phyloP scores from a whole-genome alignment of 2,329 filamentous ascomycete species.

The Ascomycota sp. region DNA sequence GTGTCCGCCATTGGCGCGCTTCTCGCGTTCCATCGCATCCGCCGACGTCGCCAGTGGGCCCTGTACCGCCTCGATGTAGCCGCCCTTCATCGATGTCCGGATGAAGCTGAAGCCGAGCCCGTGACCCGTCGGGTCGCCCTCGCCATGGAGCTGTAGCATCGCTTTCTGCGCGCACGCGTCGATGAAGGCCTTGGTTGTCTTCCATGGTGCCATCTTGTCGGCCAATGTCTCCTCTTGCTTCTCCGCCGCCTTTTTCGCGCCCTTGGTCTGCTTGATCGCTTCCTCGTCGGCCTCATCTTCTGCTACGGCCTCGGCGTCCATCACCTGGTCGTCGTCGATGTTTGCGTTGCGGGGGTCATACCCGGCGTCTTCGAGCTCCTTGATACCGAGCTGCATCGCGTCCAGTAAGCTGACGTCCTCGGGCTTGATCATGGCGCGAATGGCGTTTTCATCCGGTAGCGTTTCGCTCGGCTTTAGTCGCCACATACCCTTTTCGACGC shows the following conservation, averaged over 20 bases:
- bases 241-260: conserved; percentile 22
- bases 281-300: conserved; percentile 28
- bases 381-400: conserved; percentile 88
- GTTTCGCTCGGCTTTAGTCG: conserved; percentile 51
- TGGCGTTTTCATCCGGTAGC: conserved; percentile 59
- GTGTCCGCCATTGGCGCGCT: conserved; percentile 79
- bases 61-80: conserved; percentile 65
- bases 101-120: conserved; percentile 94
- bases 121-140: conserved; percentile 83
- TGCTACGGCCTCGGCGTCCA: conserved; percentile 40
- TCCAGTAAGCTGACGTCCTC: conserved; percentile 91
- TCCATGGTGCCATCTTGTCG: conserved; percentile 85
- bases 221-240: conserved; percentile 53
- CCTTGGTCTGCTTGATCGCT: conserved; percentile 17
- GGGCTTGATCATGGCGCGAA: conserved; percentile 78
- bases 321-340: conserved; percentile 30
- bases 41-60: conserved; percentile 47
- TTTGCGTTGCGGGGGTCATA: conserved; percentile 46
- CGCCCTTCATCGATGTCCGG: conserved; percentile 96
- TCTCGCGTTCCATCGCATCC: conserved; percentile 71
- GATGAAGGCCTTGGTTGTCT: conserved; percentile 88
- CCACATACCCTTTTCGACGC: conserved; percentile 55
- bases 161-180: conserved; percentile 87
- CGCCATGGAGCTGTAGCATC: conserved; percentile 87
- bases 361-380: conserved; percentile 78